These are phyloP conservation scores for Talaromyces wortmannii DNA, from an alignment of 495 filamentous ascomycete genomes.

Conservation along the genomic window DNA sequence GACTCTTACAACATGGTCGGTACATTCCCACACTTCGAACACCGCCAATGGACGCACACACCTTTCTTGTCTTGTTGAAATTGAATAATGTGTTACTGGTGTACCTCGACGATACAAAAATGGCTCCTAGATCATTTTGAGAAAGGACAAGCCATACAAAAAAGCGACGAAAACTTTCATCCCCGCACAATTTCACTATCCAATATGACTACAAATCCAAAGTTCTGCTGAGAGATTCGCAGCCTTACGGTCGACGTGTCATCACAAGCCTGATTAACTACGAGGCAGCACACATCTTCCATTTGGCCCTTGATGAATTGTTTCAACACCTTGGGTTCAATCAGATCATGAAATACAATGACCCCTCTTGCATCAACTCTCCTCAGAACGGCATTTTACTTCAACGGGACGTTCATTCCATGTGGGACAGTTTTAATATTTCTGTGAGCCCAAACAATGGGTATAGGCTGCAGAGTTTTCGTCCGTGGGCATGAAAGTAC, in stretches of 20 bases:
- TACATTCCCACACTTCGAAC: too few relatives aligned
- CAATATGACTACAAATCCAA: too few relatives aligned
- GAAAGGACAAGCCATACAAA: too few relatives aligned
- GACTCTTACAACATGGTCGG: too few relatives aligned
- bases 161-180: too few relatives aligned
- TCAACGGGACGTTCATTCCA: conserved; percentile 12
- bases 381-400: conserved; percentile 28
- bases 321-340: neutral
- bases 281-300: conserved; percentile 28
- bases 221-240: too few relatives aligned
- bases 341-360: neutral
- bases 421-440: conserved; percentile 24
- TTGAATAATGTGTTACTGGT: too few relatives aligned
- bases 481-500: conserved; percentile 9
- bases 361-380: conserved; percentile 21
- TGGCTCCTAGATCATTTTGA: too few relatives aligned
- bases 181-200: too few relatives aligned
- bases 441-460: conserved; percentile 27
- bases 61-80: too few relatives aligned
- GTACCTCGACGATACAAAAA: too few relatives aligned
- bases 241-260: conserved; percentile 21
- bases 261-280: conserved; percentile 20
- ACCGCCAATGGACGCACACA: too few relatives aligned
- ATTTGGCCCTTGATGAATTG: conserved; percentile 18
- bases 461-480: conserved; percentile 28